phyloP scores from a whole-genome alignment of 169 alveolate genomes.

The Neospora caninum region DNA sequence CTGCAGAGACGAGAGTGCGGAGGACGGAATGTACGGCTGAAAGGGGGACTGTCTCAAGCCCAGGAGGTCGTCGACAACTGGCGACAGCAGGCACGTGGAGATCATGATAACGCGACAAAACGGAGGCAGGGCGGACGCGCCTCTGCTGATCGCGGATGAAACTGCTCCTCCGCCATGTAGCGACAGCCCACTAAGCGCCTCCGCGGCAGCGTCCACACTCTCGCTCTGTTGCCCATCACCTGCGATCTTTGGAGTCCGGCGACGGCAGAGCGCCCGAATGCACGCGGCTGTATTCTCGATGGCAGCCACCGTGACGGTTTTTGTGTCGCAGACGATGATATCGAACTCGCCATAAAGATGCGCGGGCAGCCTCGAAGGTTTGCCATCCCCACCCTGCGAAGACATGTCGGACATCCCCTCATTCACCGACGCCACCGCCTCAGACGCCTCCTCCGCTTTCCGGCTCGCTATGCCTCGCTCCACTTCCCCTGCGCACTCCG shows the following conservation, averaged over 20 bases:
- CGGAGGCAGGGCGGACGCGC: background rate
- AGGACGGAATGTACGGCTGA: slow-evolving; percentile 35
- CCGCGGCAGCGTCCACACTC: slow-evolving; percentile 19
- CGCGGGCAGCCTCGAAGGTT: background rate
- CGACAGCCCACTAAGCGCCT: background rate
- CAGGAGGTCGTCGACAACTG: slow-evolving; percentile 31
- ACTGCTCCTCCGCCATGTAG: background rate
- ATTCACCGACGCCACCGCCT: background rate
- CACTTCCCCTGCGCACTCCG: background rate
- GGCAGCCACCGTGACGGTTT: slow-evolving; percentile 16
- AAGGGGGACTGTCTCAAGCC: slow-evolving; percentile 2
- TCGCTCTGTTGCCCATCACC: background rate
- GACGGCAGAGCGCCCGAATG: slow-evolving; percentile 14
- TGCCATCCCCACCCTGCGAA: background rate
- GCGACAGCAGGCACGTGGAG: slow-evolving; percentile 28
- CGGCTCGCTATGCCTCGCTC: background rate
- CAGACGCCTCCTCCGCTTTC: background rate
- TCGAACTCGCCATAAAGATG: slow-evolving; percentile 5
- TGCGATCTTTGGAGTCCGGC: background rate
- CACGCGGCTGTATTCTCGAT: slow-evolving; percentile 9
- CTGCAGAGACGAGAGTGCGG: slow-evolving; percentile 40
- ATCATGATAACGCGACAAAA: slow-evolving; percentile 8
- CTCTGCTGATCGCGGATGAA: background rate
- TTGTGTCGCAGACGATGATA: slow-evolving; percentile 20
- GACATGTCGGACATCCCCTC: background rate